phyloP scores from a whole-genome alignment of 768 basidiomycete genomes.

The Lentinus brumalis region DNA sequence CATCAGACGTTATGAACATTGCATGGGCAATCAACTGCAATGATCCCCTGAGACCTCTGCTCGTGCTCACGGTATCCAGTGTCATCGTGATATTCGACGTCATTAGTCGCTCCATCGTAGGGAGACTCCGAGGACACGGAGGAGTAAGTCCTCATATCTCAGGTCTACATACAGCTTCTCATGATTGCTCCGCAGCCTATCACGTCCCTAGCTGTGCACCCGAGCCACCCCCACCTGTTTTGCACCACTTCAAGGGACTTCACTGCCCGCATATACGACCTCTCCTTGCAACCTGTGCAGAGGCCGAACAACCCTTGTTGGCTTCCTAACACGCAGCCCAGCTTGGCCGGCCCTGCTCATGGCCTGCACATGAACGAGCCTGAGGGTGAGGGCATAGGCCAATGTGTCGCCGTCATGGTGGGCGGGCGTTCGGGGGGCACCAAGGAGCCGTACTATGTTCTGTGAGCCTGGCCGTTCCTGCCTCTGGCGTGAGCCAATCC shows the following conservation, averaged over 20 bases:
- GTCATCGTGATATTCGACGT: constrained; percentile 60
- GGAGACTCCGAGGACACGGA: constrained; percentile 69
- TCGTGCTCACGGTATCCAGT: constrained; percentile 56
- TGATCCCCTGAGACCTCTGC: constrained; percentile 54
- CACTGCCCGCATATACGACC: constrained; percentile 70
- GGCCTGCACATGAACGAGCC: constrained; percentile 60
- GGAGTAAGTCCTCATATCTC: constrained; percentile 48
- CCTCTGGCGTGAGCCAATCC: background rate
- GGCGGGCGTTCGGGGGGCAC: constrained; percentile 79
- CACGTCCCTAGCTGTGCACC: constrained; percentile 70
- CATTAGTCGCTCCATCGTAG: constrained; percentile 39
- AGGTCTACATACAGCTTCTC: background rate
- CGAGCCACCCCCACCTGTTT: constrained; percentile 55
- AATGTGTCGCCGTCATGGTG: constrained; percentile 64
- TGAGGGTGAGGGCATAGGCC: constrained; percentile 60
- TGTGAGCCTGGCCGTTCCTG: constrained; percentile 37
- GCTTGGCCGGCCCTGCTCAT: constrained; percentile 67
- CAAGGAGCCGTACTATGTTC: constrained; percentile 67
- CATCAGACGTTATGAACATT: constrained; percentile 16
- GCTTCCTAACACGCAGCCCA: constrained; percentile 52
- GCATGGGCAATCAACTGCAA: constrained; percentile 60
- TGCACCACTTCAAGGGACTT: constrained; percentile 76
- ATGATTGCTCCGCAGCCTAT: constrained; percentile 45
- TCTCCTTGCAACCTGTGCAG: constrained; percentile 40
- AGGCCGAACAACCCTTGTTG: constrained; percentile 56